Evolutionary conservation across 352 stramenopile species (phyloP), one percentile per base, ranked within the genome.

Genomic region (Blastocystis sp.): DNA sequence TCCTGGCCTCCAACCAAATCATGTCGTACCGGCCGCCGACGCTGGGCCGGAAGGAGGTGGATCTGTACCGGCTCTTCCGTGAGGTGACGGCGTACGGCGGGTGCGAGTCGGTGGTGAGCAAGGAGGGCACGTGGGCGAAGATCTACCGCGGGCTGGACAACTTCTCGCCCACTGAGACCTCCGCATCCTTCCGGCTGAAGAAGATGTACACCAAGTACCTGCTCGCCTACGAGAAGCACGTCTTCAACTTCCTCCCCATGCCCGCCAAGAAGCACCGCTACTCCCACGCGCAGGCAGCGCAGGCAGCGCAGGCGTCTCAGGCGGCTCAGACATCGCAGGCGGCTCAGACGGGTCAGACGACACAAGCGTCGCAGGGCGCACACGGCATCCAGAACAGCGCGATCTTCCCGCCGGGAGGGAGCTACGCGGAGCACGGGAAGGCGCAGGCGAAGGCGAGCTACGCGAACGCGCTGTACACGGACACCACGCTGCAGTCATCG

Each of bases 121-220:
- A 79, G n/a, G 78, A 88, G 34, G 78, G 78, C 38, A 88, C 78
- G 6, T 88, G 78, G 78, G 78, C 78, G 9, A 79, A 88, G 34
- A 88, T 88, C 21, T 88, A 88, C 43, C 78, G 78, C 38, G 64
- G 64, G 17, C 52, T 88, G 21, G 78, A 88, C 43, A 88, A 88
- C 43, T 88, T 79, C 63, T 79, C 64, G 7, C 78, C 78, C 6
- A 88, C 78, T 7, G 78, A 88, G 45, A 88, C 78, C 9, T 65
- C 40, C 19, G 78, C 78, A 9, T 88, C 78, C 3, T 88, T 88
- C 63, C 78, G 78, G 2, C 61, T 88, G 24, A 88, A 88, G 78
- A 88, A 88, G 54, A 88, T 88, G 78, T 88, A 88, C 52, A 88
- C 42, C 28, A 88, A 88, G 34, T 88, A 88, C 60, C 57, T 88